A percentile compares a stretch with the other conserved stretches of the same genome.
These are phyloP conservation scores for Fagus sylvatica DNA, from an alignment of 306 rosid genomes.

Conservation along the genomic window DNA sequence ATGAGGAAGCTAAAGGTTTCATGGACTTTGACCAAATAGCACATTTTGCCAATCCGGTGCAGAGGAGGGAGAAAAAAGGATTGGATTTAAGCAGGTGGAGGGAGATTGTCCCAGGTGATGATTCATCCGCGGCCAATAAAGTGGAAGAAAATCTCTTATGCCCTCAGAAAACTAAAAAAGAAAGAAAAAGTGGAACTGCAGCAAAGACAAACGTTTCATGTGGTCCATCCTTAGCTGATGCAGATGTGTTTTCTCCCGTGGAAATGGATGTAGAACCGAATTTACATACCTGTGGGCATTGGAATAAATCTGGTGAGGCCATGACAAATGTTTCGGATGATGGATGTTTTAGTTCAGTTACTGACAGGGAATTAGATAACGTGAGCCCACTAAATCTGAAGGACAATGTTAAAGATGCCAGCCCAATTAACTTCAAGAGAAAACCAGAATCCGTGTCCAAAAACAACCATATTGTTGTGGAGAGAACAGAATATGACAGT, in stretches of 20 bases:
- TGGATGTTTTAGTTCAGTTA: constrained; percentile 6
- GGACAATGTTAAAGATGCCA: constrained; percentile 14
- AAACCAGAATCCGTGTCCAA: constrained; percentile 25
- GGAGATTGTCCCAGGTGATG: constrained; percentile 48
- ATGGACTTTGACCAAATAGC: constrained; percentile 49
- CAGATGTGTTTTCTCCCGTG: constrained; percentile 9
- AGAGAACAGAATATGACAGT: constrained; percentile 19
- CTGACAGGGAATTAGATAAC: constrained; percentile 39
- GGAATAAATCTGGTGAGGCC: not conserved
- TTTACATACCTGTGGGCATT: not conserved
- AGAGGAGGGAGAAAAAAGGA: constrained; percentile 61
- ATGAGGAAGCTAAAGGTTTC: constrained; percentile 44
- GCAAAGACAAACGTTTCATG: constrained; percentile 27
- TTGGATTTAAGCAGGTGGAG: constrained; percentile 67
- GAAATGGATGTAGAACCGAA: constrained; percentile 11
- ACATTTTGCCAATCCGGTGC: constrained; percentile 59
- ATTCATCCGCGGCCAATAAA: constrained; percentile 34
- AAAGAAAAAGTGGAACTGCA: constrained; percentile 20
- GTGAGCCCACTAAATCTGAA: constrained; percentile 24
- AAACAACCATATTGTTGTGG: constrained; percentile 8
- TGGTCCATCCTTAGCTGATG: constrained; percentile 25
- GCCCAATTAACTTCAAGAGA: constrained; percentile 15
- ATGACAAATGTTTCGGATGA: constrained; percentile 23
- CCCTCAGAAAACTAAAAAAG: constrained; percentile 25
- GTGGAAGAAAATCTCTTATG: constrained; percentile 11